phyloP scores from a whole-genome alignment of 1,284 basidiomycete genomes.

The Puccinia polysora region DNA sequence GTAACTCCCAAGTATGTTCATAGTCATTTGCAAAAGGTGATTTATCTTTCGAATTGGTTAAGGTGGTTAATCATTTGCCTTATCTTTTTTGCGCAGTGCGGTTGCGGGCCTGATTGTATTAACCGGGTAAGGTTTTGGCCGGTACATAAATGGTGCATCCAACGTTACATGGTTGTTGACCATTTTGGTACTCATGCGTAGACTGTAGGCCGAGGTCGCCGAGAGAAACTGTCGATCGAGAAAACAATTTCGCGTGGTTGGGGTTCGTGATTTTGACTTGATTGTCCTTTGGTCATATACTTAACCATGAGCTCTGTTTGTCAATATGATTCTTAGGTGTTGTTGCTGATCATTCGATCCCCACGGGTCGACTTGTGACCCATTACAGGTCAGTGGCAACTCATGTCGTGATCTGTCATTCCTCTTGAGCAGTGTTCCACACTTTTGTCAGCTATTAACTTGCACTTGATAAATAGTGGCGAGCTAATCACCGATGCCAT shows the following conservation, averaged over 20 bases:
- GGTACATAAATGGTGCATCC: not conserved
- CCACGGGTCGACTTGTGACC: conserved; percentile 22
- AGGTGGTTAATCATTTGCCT: not conserved
- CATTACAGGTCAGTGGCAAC: conserved; percentile 30
- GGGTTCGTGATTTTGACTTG: conserved; percentile 8
- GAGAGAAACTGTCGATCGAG: conserved; percentile 30
- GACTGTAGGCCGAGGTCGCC: conserved; percentile 38
- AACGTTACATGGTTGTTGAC: not conserved
- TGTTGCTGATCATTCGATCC: conserved; percentile 26
- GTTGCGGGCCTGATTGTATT: conserved; percentile 33
- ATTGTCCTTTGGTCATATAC: not conserved
- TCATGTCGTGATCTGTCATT: conserved; percentile 7
- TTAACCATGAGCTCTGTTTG: not conserved
- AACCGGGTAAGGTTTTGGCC: conserved; percentile 20
- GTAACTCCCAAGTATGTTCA: conserved; percentile 16
- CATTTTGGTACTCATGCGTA: too few relatives aligned
- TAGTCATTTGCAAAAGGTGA: not conserved
- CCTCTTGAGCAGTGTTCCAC: not conserved
- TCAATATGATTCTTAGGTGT: conserved; percentile 11
- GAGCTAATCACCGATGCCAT: conserved; percentile 29
- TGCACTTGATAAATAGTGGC: conserved; percentile 6
- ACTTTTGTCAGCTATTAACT: not conserved
- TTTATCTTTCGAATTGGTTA: not conserved
- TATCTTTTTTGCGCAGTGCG: conserved; percentile 7
- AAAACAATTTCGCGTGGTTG: conserved; percentile 37